Conservation (phyloP, 108 stramenopile genomes). For the Bacterosira constricta region DNA sequence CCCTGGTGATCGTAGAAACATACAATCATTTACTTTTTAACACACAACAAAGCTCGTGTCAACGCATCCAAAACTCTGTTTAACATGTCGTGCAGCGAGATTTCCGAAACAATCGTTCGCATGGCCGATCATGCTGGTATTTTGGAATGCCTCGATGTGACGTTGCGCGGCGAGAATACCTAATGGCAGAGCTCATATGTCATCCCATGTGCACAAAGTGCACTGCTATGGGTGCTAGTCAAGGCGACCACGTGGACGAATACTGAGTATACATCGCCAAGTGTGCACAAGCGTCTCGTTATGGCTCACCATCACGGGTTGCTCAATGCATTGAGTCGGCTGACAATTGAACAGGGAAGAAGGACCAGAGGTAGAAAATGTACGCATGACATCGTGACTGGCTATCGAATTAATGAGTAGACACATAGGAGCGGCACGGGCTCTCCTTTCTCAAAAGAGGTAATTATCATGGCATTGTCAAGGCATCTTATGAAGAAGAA, state of each 20-base stretch:
- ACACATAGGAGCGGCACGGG: constrained; percentile 41
- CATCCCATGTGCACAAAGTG: constrained; percentile 49
- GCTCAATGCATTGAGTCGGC: constrained; percentile 44
- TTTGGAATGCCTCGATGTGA: constrained; percentile 34
- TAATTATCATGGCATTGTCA: constrained; percentile 57
- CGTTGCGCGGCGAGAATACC: constrained; percentile 35
- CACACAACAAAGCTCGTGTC: constrained; percentile 49
- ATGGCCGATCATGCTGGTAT: constrained; percentile 52
- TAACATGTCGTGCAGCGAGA: constrained; percentile 54
- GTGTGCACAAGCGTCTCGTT: too few relatives aligned
- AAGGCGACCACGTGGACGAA: constrained; percentile 48
- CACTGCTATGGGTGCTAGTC: constrained; percentile 49
- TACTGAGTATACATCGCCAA: constrained; percentile 54
- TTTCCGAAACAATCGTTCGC: constrained; percentile 37
- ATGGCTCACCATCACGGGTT: constrained; percentile 56
- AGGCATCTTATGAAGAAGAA: constrained; percentile 44
- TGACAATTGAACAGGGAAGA: constrained; percentile 33
- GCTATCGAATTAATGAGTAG: constrained; percentile 49
- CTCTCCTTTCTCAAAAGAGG: constrained; percentile 47
- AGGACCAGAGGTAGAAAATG: constrained; percentile 37
- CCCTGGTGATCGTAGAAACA: constrained; percentile 22
- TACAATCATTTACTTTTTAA: constrained; percentile 29
- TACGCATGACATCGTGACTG: constrained; percentile 38
- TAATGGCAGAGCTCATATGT: constrained; percentile 54
- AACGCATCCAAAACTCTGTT: constrained; percentile 56